Evolutionary conservation across 2,329 filamentous ascomycete genomes (phyloP).

Genomic region (Penicillium verrucosum): DNA sequence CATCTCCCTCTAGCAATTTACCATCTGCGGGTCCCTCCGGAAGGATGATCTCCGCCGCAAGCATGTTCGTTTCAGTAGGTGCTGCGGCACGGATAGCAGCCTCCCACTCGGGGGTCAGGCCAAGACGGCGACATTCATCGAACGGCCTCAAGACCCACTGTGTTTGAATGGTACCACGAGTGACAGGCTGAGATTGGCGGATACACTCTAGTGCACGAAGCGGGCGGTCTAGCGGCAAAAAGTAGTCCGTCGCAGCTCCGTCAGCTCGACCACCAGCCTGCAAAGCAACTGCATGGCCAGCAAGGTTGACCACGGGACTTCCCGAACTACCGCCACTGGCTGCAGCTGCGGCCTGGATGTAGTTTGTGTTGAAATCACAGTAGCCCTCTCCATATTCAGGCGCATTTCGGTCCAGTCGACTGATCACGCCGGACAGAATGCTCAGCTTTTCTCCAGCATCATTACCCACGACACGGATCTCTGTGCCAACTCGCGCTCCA

Average conservation of each 20-base stretch:
- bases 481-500: slow-evolving; percentile 78
- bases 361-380: slow-evolving; percentile 93
- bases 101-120: slow-evolving; percentile 82
- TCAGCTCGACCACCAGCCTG: slow-evolving; percentile 93
- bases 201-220: slow-evolving; percentile 83
- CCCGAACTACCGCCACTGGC: slow-evolving; percentile 98
- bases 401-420: slow-evolving; percentile 90
- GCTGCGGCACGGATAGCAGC: slow-evolving; percentile 76
- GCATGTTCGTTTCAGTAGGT: slow-evolving; percentile 92
- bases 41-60: slow-evolving; percentile 92
- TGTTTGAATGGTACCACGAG: slow-evolving; percentile 95
- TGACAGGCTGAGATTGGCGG: slow-evolving; percentile 68
- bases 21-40: slow-evolving; percentile 82
- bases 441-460: slow-evolving; percentile 98
- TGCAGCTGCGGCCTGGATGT: slow-evolving; percentile 96
- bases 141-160: slow-evolving; percentile 97
- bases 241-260: slow-evolving; percentile 95
- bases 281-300: slow-evolving; percentile 85
- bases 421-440: slow-evolving; percentile 96
- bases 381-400: slow-evolving; percentile 98
- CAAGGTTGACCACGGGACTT: slow-evolving; percentile 93
- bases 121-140: slow-evolving; percentile 89
- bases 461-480: slow-evolving; percentile 96
- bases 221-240: slow-evolving; percentile 88
- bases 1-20: slow-evolving; percentile 90